Evolutionary conservation across 805 yeast species (phyloP).

Genomic region (Starmerella cellae): DNA sequence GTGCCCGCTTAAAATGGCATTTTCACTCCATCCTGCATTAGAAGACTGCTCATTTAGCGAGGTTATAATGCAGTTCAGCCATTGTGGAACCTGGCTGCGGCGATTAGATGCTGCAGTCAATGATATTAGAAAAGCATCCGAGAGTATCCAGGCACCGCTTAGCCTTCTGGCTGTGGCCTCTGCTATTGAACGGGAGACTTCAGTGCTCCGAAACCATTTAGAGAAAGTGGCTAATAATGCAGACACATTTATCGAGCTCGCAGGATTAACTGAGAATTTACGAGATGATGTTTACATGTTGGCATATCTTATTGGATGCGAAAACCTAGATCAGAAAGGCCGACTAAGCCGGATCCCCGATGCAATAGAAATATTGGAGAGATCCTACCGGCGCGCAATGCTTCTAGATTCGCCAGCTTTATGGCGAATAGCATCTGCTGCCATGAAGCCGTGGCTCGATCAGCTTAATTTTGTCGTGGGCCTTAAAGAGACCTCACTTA

Average conservation of each 20-base stretch:
- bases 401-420: slow-evolving; percentile 4
- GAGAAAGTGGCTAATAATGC: not conserved
- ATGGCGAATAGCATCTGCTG: slow-evolving; percentile 13
- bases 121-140: slow-evolving; percentile 1
- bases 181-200: slow-evolving; percentile 6
- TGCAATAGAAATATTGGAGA: slow-evolving; percentile 9
- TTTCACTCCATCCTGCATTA: too few relatives aligned
- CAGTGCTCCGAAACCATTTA: not conserved
- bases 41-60: slow-evolving; percentile 1
- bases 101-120: slow-evolving; percentile 8
- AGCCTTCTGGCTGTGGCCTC: slow-evolving; percentile 9
- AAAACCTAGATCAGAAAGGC: slow-evolving; percentile 4
- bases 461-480: slow-evolving; percentile 17
- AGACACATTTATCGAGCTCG: not conserved
- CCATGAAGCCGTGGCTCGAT: slow-evolving; percentile 16
- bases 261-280: not conserved
- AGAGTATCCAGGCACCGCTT: not conserved
- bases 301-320: slow-evolving; percentile 18
- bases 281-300: not conserved
- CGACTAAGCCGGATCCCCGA: slow-evolving; percentile 8
- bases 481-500: not conserved
- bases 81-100: slow-evolving; percentile 7
- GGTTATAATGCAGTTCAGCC: slow-evolving; percentile 2
- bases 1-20: too few relatives aligned
- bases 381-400: slow-evolving; percentile 5